These are phyloP conservation scores for Sapria himalayana DNA, from an alignment of 345 rosid genomes.

Conservation along the genomic window DNA sequence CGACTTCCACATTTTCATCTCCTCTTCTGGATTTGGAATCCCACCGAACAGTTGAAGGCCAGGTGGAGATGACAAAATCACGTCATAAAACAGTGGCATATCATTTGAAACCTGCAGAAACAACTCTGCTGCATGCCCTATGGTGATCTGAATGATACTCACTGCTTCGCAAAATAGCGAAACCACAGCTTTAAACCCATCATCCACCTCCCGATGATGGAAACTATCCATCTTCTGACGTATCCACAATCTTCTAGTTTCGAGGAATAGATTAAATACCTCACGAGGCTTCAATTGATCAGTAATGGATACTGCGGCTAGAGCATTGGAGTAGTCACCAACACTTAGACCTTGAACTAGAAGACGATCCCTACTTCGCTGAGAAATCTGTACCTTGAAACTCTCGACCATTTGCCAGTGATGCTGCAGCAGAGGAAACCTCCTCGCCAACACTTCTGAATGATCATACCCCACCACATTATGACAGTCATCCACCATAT, in stretches of 20 bases:
- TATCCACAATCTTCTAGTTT: conserved; percentile 62
- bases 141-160: conserved; percentile 52
- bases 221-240: conserved; percentile 37
- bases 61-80: conserved; percentile 71
- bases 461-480: too few species aligned
- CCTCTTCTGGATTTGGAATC: conserved; percentile 82
- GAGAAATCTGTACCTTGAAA: conserved; percentile 85
- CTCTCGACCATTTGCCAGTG: conserved; percentile 98
- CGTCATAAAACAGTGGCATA: conserved; percentile 74
- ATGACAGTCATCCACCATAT: too few species aligned
- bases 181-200: conserved; percentile 22
- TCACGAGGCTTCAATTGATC: conserved; percentile 62
- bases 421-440: conserved; percentile 78
- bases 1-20: conserved; percentile 69
- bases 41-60: conserved; percentile 89
- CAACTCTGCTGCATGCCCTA: conserved; percentile 83
- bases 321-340: conserved; percentile 58
- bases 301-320: conserved; percentile 67
- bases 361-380: conserved; percentile 72
- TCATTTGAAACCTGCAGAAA: conserved; percentile 80
- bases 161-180: conserved; percentile 53
- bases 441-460: too few species aligned
- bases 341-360: conserved; percentile 41
- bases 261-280: conserved; percentile 54
- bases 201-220: conserved; percentile 16